Conservation (phyloP, 176 grass and related monocot genomes). For the Oryza nivara region DNA sequence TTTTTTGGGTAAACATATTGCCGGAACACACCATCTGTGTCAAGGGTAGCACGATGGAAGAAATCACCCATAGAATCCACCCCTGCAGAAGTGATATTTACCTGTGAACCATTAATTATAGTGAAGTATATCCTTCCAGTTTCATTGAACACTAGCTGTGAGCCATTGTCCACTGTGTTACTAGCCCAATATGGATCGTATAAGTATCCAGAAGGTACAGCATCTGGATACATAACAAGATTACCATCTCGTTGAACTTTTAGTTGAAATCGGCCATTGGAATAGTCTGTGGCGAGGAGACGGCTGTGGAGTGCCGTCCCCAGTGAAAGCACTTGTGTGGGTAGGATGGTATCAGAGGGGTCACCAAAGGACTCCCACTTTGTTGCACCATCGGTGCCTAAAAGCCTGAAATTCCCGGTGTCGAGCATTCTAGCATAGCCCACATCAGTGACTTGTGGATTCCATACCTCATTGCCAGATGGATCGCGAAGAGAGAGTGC, state of each 20-base stretch:
- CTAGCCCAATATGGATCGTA: not conserved
- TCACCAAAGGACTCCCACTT: not conserved
- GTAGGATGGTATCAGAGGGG: slow-evolving; percentile 36
- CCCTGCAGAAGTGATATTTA: slow-evolving; percentile 6
- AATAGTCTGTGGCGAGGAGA: not conserved
- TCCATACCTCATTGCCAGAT: not conserved
- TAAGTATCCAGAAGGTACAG: not conserved
- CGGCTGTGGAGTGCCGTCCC: not conserved
- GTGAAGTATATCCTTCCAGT: slow-evolving; percentile 19
- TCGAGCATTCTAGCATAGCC: slow-evolving; percentile 12
- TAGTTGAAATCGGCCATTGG: slow-evolving; percentile 12
- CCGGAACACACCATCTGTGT: slow-evolving; percentile 2
- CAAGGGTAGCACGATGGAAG: slow-evolving; percentile 10
- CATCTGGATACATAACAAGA: not conserved
- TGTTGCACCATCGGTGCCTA: not conserved
- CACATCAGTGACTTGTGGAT: not conserved
- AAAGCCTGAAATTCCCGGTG: not conserved
- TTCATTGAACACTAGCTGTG: slow-evolving; percentile 35
- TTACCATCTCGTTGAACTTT: not conserved
- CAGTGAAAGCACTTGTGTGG: slow-evolving; percentile 11
- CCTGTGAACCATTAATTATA: not conserved
- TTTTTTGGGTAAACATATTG: slow-evolving; percentile 26
- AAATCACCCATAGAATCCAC: not conserved
- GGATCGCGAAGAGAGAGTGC: not conserved
- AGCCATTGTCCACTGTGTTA: not conserved